Percentiles rank a stretch among this genome's conserved stretches.
Conservation (phyloP, 2,329 filamentous ascomycete species). For the Hypoxylon sp. region DNA sequence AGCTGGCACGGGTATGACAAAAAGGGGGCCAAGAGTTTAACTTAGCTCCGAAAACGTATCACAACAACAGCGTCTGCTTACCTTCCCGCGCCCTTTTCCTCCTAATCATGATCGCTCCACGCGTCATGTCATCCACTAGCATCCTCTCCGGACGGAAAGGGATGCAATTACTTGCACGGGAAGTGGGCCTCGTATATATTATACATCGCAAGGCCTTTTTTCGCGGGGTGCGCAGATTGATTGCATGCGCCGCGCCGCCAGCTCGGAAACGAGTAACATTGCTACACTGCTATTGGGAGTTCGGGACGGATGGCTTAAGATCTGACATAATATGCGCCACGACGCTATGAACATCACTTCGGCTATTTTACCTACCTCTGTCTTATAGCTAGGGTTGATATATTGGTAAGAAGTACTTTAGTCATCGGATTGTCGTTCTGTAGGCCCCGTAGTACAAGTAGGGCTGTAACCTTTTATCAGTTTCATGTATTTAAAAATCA, state of each 20-base stretch:
- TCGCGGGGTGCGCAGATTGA: slow-evolving; percentile 41
- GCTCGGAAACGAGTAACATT: slow-evolving; percentile 37
- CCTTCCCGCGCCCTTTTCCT: slow-evolving; percentile 3
- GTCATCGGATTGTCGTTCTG: slow-evolving; percentile 16
- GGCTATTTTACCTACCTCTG: slow-evolving; percentile 2
- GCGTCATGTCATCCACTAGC: slow-evolving; percentile 19
- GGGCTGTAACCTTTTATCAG: slow-evolving; percentile 6
- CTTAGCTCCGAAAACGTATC: slow-evolving; percentile 13
- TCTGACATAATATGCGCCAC: slow-evolving; percentile 46
- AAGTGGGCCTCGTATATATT: slow-evolving; percentile 30
- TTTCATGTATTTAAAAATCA: slow-evolving; percentile 2
- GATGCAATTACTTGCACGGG: slow-evolving; percentile 17
- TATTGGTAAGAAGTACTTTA: slow-evolving; percentile 11
- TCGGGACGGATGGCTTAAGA: slow-evolving; percentile 40
- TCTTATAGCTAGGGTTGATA: slow-evolving; percentile 7
- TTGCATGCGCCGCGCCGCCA: slow-evolving; percentile 39
- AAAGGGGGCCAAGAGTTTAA: slow-evolving; percentile 19
- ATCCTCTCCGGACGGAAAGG: slow-evolving; percentile 34
- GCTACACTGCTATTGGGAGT: slow-evolving; percentile 38
- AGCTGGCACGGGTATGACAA: slow-evolving; percentile 11
- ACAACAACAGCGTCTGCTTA: slow-evolving; percentile 11
- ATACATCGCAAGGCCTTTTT: slow-evolving; percentile 21
- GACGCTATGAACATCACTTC: slow-evolving; percentile 22
- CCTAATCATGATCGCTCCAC: slow-evolving; percentile 14
- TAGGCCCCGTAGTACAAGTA: slow-evolving; percentile 7